Evolutionary conservation across 2,329 filamentous ascomycete genomes (phyloP).

Genomic region (Ophiostoma sp.): DNA sequence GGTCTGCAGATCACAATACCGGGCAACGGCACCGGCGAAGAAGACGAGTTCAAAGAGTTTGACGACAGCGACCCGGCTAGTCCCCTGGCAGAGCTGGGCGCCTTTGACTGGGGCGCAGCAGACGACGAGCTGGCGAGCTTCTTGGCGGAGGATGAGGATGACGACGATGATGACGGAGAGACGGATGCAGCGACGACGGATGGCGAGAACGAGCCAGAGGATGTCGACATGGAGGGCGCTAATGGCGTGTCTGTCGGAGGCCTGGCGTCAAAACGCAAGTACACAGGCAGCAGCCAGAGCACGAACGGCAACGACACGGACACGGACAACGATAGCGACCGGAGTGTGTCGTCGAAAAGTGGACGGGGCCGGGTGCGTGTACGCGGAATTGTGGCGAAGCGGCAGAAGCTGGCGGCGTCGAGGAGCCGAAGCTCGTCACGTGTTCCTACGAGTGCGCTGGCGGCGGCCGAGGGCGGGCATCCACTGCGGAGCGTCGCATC

Average conservation of each 20-base stretch:
- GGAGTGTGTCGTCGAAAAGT: slow-evolving; percentile 16
- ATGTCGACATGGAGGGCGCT: slow-evolving; percentile 27
- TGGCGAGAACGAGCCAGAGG: slow-evolving; percentile 34
- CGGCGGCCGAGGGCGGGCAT: slow-evolving; percentile 1
- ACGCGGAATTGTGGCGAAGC: slow-evolving; percentile 40
- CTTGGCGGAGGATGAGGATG: slow-evolving; percentile 51
- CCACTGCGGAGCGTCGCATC: slow-evolving; percentile 26
- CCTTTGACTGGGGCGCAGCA: slow-evolving; percentile 57
- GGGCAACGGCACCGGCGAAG: slow-evolving; percentile 34
- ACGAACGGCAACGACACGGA: slow-evolving; percentile 31
- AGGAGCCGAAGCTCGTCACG: slow-evolving; percentile 44
- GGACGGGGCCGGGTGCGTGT: slow-evolving; percentile 33
- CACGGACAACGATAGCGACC: slow-evolving; percentile 31
- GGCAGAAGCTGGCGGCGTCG: slow-evolving; percentile 42
- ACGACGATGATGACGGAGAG: slow-evolving; percentile 39
- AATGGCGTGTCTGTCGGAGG: slow-evolving; percentile 19
- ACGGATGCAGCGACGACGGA: slow-evolving; percentile 34
- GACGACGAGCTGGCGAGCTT: slow-evolving; percentile 75
- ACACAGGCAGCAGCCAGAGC: slow-evolving; percentile 27
- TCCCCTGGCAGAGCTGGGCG: slow-evolving; percentile 52
- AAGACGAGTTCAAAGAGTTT: slow-evolving; percentile 43
- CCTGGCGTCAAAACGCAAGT: slow-evolving; percentile 28
- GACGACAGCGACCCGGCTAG: slow-evolving; percentile 41
- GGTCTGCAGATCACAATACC: slow-evolving; percentile 14
- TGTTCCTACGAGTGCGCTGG: slow-evolving; percentile 12